Conservation (phyloP, 768 basidiomycete genomes). For the Rickenella mellea region DNA sequence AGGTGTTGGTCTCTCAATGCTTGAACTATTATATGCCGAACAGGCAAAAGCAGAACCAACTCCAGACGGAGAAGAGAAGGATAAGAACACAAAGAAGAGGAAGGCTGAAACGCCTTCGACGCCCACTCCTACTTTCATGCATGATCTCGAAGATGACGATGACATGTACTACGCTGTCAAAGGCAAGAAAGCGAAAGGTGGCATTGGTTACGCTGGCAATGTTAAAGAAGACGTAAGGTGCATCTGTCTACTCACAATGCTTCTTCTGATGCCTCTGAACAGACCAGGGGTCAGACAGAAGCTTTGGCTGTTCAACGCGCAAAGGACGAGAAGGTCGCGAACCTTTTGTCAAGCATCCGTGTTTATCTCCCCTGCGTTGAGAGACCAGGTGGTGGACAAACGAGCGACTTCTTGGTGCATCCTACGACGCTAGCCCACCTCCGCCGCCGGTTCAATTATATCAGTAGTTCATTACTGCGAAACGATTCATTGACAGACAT, state of each 20-base stretch:
- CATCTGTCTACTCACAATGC: constrained; percentile 1
- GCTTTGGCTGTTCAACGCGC: constrained; percentile 62
- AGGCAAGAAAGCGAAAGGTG: constrained; percentile 66
- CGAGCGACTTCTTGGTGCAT: constrained; percentile 88
- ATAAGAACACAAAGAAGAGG: constrained; percentile 29
- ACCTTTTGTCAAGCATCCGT: constrained; percentile 62
- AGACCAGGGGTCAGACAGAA: constrained; percentile 76
- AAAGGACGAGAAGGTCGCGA: constrained; percentile 68
- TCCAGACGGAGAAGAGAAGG: constrained; percentile 17
- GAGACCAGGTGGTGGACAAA: constrained; percentile 62
- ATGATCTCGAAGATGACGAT: constrained; percentile 35
- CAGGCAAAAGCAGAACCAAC: constrained; percentile 24
- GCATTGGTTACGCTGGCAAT: constrained; percentile 82
- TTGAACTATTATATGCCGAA: constrained; percentile 64
- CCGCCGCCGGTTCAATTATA: constrained; percentile 80
- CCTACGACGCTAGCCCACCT: constrained; percentile 89
- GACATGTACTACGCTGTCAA: constrained; percentile 33
- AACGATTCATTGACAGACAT: constrained; percentile 93
- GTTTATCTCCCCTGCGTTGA: constrained; percentile 76
- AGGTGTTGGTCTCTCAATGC: constrained; percentile 83
- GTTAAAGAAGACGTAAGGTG: constrained; percentile 73
- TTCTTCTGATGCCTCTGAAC: constrained; percentile 4
- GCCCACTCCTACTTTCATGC: constrained; percentile 11
- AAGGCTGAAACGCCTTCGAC: constrained; percentile 22
- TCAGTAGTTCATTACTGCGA: constrained; percentile 75